Conservation (phyloP, 1,284 basidiomycete species). For the Cronartium quercuum region DNA sequence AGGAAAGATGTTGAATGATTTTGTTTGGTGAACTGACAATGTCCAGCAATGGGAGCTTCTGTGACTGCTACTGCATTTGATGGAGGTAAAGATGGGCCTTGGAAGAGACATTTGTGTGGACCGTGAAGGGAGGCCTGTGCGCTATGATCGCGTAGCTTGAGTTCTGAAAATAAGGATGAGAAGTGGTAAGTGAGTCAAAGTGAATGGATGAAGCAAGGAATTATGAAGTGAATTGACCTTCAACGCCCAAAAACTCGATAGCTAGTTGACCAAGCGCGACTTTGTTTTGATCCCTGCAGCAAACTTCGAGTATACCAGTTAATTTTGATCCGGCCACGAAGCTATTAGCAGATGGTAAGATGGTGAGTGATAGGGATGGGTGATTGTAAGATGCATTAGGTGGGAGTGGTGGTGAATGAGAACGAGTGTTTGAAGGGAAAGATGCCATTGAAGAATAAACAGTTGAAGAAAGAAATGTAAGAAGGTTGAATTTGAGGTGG, state of each 20-base stretch:
- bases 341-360: constrained; percentile 7
- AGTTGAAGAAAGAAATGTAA: neutral
- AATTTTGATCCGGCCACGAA: neutral
- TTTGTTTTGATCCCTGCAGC: constrained; percentile 18
- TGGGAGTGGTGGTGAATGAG: constrained; percentile 36
- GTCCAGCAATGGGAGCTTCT: constrained; percentile 36
- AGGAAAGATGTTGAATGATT: neutral
- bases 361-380: constrained; percentile 4
- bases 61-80: constrained; percentile 43
- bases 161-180: constrained; percentile 41
- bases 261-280: constrained; percentile 27
- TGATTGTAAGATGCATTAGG: constrained; percentile 36
- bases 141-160: constrained; percentile 44
- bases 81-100: constrained; percentile 44
- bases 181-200: neutral
- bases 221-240: constrained; percentile 8
- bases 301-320: neutral
- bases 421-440: constrained; percentile 1
- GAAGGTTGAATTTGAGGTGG: too few relatives aligned
- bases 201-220: neutral
- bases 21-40: constrained; percentile 12
- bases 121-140: constrained; percentile 44
- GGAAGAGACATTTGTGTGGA: constrained; percentile 43
- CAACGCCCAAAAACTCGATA: constrained; percentile 19
- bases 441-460: neutral